Evolutionary conservation across 352 stramenopile species (phyloP).

Genomic region (Phytophthora niederhauseri): DNA sequence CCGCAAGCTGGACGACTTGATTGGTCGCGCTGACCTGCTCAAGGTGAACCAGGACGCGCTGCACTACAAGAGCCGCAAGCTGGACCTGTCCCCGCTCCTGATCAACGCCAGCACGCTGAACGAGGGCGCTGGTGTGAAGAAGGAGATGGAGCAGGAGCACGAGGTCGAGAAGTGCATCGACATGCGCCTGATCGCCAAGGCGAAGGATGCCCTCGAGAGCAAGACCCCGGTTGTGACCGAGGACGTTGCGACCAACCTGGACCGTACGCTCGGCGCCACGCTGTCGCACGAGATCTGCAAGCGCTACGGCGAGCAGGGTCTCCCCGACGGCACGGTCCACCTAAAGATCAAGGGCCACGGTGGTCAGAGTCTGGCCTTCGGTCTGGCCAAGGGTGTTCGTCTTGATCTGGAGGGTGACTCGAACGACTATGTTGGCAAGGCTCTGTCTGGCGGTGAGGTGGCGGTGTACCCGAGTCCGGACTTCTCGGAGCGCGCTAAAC

Average conservation of each 20-base stretch:
- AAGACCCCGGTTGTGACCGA: slow-evolving; percentile 70
- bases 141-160: slow-evolving; percentile 90
- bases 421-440: slow-evolving; percentile 97
- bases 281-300: slow-evolving; percentile 95
- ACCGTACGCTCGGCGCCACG: slow-evolving; percentile 95
- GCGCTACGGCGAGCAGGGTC: slow-evolving; percentile 87
- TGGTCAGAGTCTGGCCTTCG: slow-evolving; percentile 95
- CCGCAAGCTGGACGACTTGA: slow-evolving; percentile 93
- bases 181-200: slow-evolving; percentile 91
- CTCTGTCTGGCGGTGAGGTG: slow-evolving; percentile 93
- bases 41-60: slow-evolving; percentile 86
- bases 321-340: slow-evolving; percentile 94
- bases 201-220: slow-evolving; percentile 85
- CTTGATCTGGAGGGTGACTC: slow-evolving; percentile 94
- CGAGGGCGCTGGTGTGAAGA: slow-evolving; percentile 85
- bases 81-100: slow-evolving; percentile 94
- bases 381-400: slow-evolving; percentile 93
- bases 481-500: slow-evolving; percentile 73
- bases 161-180: slow-evolving; percentile 90
- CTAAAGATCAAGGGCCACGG: slow-evolving; percentile 94
- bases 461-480: slow-evolving; percentile 85
- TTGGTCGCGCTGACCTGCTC: slow-evolving; percentile 94
- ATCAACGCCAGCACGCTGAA: slow-evolving; percentile 95
- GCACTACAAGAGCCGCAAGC: slow-evolving; percentile 76
- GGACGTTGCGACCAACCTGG: slow-evolving; percentile 90